phyloP scores from a whole-genome alignment of 805 yeast genomes.

The Ogataea trehaloabstinens region DNA sequence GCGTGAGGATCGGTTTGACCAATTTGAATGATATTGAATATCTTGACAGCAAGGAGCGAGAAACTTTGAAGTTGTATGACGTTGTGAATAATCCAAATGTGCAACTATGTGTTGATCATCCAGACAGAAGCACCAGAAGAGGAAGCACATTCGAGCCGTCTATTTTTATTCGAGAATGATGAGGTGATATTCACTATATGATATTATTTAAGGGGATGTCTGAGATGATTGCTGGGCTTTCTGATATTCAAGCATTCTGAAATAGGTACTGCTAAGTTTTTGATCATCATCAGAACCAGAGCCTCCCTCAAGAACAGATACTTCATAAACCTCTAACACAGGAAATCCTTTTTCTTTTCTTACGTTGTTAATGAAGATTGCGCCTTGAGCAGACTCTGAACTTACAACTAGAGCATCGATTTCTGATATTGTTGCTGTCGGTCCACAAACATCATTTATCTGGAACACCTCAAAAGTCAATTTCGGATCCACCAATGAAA shows the following conservation, averaged over 20 bases:
- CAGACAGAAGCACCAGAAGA: slow-evolving; percentile 70
- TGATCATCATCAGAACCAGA: slow-evolving; percentile 44
- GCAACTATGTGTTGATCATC: slow-evolving; percentile 79
- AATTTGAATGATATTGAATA: slow-evolving; percentile 36
- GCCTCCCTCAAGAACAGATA: slow-evolving; percentile 61
- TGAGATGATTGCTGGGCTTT: slow-evolving; percentile 1
- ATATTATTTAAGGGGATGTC: neutral
- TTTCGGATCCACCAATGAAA: slow-evolving; percentile 45
- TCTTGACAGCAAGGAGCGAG: slow-evolving; percentile 50
- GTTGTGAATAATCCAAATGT: slow-evolving; percentile 33
- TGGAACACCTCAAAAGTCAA: slow-evolving; percentile 52
- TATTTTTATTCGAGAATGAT: slow-evolving; percentile 49
- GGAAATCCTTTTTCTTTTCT: slow-evolving; percentile 58
- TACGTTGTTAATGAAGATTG: slow-evolving; percentile 61
- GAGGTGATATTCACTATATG: neutral
- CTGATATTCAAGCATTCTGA: slow-evolving; percentile 52
- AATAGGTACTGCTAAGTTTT: slow-evolving; percentile 82
- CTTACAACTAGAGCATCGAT: slow-evolving; percentile 83
- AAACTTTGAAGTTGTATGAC: slow-evolving; percentile 54
- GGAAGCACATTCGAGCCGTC: slow-evolving; percentile 53
- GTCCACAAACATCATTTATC: slow-evolving; percentile 89
- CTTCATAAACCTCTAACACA: slow-evolving; percentile 48
- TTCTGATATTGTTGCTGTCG: slow-evolving; percentile 72
- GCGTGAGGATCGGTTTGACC: slow-evolving; percentile 63
- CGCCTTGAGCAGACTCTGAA: slow-evolving; percentile 77